These are phyloP conservation scores for Globisporangium barbulae DNA, from an alignment of 352 stramenopile species.

Conservation along the genomic window DNA sequence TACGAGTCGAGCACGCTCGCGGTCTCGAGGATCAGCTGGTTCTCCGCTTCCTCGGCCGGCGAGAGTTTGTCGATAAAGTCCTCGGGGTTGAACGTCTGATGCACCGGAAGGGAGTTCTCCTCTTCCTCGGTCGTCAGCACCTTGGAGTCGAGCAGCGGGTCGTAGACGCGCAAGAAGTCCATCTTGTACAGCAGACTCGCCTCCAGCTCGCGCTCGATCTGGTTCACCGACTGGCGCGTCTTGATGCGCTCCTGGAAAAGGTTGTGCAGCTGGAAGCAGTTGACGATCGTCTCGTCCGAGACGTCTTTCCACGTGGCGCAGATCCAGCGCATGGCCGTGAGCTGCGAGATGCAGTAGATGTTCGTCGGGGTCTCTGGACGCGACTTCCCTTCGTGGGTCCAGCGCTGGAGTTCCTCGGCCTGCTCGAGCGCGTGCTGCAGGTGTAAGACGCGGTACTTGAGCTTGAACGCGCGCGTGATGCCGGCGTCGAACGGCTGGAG, in stretches of 20 bases:
- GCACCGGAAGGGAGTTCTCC: background rate
- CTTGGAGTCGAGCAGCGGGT: background rate
- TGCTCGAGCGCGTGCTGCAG: constrained; percentile 15
- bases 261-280: constrained; percentile 4
- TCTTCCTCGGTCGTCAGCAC: background rate
- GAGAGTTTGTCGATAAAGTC: constrained; percentile 1
- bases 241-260: background rate
- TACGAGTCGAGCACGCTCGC: background rate
- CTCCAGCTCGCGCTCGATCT: background rate
- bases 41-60: background rate
- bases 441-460: constrained; percentile 13
- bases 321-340: constrained; percentile 14
- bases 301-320: background rate
- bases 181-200: background rate
- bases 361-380: background rate
- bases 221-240: background rate
- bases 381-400: background rate
- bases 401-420: constrained; percentile 10
- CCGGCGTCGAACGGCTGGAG: constrained; percentile 19
- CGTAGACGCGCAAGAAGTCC: background rate
- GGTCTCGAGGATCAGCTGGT: background rate
- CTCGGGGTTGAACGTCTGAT: constrained; percentile 7
- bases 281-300: background rate
- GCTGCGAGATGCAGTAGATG: constrained; percentile 16
- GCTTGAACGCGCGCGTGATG: constrained; percentile 19